A percentile compares a stretch with the other conserved stretches of the same genome.
Evolutionary conservation across 1,284 basidiomycete genomes (phyloP).

Genomic region (Malassezia dermatis): DNA sequence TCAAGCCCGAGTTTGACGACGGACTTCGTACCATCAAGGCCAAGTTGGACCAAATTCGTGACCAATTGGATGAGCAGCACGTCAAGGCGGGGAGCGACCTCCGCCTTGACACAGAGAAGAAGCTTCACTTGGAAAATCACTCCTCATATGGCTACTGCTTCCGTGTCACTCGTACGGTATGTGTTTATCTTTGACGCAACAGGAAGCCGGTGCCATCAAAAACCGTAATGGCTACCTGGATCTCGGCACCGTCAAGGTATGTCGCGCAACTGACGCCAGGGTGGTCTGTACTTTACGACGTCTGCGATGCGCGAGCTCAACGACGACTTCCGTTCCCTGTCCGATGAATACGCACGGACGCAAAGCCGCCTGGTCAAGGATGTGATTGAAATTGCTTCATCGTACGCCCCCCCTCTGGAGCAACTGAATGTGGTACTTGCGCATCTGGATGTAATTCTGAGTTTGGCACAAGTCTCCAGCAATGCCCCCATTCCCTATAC

Average conservation of each 20-base stretch:
- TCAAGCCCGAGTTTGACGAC: conserved; percentile 82
- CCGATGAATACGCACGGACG: conserved; percentile 61
- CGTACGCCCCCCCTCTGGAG: conserved; percentile 72
- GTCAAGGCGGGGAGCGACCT: conserved; percentile 62
- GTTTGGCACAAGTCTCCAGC: conserved; percentile 79
- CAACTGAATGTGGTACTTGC: conserved; percentile 77
- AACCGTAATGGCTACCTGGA: conserved; percentile 69
- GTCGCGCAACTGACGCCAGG: conserved; percentile 24
- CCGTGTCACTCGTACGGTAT: conserved; percentile 58
- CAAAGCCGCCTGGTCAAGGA: conserved; percentile 82
- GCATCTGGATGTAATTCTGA: conserved; percentile 75
- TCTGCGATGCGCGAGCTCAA: conserved; percentile 62
- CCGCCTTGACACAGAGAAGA: conserved; percentile 81
- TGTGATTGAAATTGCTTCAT: conserved; percentile 72
- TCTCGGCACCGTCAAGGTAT: conserved; percentile 66
- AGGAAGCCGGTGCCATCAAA: conserved; percentile 64
- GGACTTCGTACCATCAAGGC: conserved; percentile 62
- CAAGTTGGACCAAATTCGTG: conserved; percentile 61
- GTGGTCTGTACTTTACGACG: conserved; percentile 87
- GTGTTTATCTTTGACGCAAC: conserved; percentile 39
- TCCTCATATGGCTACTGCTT: conserved; percentile 85
- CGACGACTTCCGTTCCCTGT: conserved; percentile 63
- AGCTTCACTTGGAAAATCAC: conserved; percentile 89
- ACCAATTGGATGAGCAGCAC: conserved; percentile 77
- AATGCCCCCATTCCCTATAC: conserved; percentile 79